Evolutionary conservation across 495 filamentous ascomycete species (phyloP), one percentile per base, ranked within the genome.

Genomic region (Neurospora sp.): DNA sequence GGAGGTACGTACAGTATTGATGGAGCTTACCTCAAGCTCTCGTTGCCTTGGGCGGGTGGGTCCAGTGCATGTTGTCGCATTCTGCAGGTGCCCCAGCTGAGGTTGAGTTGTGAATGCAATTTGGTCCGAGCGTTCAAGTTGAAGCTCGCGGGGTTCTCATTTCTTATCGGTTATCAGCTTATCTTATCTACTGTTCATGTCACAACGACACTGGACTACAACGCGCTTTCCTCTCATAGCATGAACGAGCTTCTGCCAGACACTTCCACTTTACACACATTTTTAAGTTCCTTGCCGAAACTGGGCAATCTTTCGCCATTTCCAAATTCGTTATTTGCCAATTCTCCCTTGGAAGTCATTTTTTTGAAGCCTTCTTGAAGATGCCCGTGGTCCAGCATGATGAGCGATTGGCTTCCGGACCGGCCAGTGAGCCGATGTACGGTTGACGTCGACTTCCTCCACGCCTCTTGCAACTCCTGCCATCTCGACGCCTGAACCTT

Each of bases 11-110:
- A n/a, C n/a, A n/a, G n/a, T n/a, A 70, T 39, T 16, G 41, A 71
- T 42, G 35, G 70, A 74, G 74, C 74, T 76, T 76, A 76, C 74
- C 72, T 73, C 74, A 74, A 76, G 74, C 72, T 76, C 39, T 70
- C 69, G 74, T 71, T 76, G 74, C 74, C 74, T 76, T 76, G 74
- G 37, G 72, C 40, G 27, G 54, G 54, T 66, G 54, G 54, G 54
- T 66, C 54, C 54, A 66, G 6, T 35, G 54, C 27, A 66, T 27
- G 27, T 35, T 35, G 27, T 66, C 54, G 14, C 54, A 66, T 35
- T 66, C 54, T 23, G n/a, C n/a, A n/a, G n/a, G n/a, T n/a, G 54
- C 27, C 54, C 54, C 54, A 62, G 48, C 48, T 62, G 48, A 59
- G 48, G 48, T 31, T 11, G 23, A 31, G 11, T 16, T 8, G 54